Percentiles rank a stretch among this genome's conserved stretches.
These are phyloP conservation scores for Claviceps sp. DNA, from an alignment of 2,329 filamentous ascomycete genomes.

Conservation along the genomic window DNA sequence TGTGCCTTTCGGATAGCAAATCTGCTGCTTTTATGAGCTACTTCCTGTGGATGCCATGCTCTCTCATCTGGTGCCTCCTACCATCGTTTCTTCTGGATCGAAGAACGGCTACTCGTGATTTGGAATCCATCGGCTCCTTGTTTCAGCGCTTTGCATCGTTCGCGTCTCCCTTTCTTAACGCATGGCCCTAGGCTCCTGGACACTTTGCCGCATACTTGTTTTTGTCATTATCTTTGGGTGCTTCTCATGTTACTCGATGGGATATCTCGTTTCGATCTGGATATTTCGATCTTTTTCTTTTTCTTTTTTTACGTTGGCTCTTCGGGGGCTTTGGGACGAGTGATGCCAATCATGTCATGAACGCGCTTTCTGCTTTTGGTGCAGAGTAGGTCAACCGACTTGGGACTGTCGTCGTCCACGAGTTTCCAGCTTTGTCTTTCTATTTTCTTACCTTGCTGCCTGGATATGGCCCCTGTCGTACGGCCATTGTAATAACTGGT, in stretches of 20 bases:
- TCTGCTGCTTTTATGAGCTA: constrained; percentile 15
- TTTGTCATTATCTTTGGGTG: constrained; percentile 3
- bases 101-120: not conserved
- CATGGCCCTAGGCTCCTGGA: constrained; percentile 1
- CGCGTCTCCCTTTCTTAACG: not conserved
- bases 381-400: constrained; percentile 12
- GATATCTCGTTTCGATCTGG: not conserved
- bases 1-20: constrained; percentile 15
- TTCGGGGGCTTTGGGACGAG: constrained; percentile 17
- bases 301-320: not conserved
- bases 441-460: constrained; percentile 19
- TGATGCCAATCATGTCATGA: constrained; percentile 15
- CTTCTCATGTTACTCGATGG: constrained; percentile 6
- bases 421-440: constrained; percentile 8
- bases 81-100: constrained; percentile 8
- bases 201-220: constrained; percentile 9
- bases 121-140: constrained; percentile 4
- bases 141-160: constrained; percentile 3
- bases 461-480: constrained; percentile 16
- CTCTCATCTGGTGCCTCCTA: constrained; percentile 11
- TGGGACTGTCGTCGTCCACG: not conserved
- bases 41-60: constrained; percentile 16
- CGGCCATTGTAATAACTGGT: constrained; percentile 12
- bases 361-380: constrained; percentile 10
- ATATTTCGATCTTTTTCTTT: not conserved